phyloP scores from a whole-genome alignment of 345 rosid genomes.

The Rhizophora apiculata region DNA sequence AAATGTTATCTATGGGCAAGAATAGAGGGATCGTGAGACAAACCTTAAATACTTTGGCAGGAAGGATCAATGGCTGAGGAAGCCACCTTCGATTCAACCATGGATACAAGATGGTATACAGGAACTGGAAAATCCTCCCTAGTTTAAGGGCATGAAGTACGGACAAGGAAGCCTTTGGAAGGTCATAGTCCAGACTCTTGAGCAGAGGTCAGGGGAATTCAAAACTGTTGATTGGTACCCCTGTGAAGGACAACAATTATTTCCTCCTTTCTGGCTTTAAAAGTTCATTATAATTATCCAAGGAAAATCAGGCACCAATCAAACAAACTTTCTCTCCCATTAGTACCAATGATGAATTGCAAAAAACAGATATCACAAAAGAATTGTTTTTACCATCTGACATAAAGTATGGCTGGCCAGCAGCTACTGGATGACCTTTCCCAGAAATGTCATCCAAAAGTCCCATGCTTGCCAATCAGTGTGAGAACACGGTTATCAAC shows the following conservation, averaged over 20 bases:
- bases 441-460: slow-evolving; percentile 82
- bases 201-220: slow-evolving; percentile 72
- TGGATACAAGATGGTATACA: slow-evolving; percentile 68
- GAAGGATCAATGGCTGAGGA: slow-evolving; percentile 80
- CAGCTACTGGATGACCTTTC: slow-evolving; percentile 62
- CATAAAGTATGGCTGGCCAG: slow-evolving; percentile 89
- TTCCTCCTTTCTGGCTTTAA: background rate
- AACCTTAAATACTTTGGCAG: slow-evolving; percentile 91
- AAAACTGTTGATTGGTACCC: slow-evolving; percentile 74
- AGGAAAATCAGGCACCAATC: background rate
- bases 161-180: slow-evolving; percentile 55
- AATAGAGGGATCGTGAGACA: slow-evolving; percentile 8
- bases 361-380: background rate
- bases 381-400: slow-evolving; percentile 63
- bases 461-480: slow-evolving; percentile 78
- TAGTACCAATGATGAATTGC: background rate
- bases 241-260: slow-evolving; percentile 29
- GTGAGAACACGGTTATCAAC: slow-evolving; percentile 82
- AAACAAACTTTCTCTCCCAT: background rate
- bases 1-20: too few relatives aligned
- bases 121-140: slow-evolving; percentile 50
- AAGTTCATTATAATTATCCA: background rate
- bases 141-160: slow-evolving; percentile 53
- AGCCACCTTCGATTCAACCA: slow-evolving; percentile 80
- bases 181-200: slow-evolving; percentile 61